Evolutionary conservation across 768 basidiomycete genomes (phyloP).

Genomic region (Collybia nuda): DNA sequence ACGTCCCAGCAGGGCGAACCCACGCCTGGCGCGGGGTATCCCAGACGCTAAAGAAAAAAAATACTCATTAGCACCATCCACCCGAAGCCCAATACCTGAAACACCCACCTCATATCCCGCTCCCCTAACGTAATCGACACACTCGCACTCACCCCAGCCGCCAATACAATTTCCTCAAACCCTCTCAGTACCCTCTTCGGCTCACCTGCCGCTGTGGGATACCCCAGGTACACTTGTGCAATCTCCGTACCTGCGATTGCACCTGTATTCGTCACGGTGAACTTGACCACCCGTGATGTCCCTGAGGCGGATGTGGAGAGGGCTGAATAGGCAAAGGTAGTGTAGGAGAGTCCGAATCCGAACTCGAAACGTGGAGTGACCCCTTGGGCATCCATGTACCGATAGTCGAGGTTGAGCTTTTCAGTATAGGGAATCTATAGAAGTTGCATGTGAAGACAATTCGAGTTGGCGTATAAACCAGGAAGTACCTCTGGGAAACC

Average conservation of each 20-base stretch:
- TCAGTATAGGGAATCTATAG: slow-evolving; percentile 66
- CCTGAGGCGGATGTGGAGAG: slow-evolving; percentile 35
- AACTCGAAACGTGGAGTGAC: slow-evolving; percentile 62
- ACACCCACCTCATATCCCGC: slow-evolving; percentile 48
- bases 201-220: slow-evolving; percentile 44
- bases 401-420: slow-evolving; percentile 64
- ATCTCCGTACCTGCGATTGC: slow-evolving; percentile 49
- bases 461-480: neutral
- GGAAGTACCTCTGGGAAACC: neutral
- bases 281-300: slow-evolving; percentile 34
- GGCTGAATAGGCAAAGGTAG: slow-evolving; percentile 63
- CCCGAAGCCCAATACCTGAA: neutral
- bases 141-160: slow-evolving; percentile 30
- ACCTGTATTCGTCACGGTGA: slow-evolving; percentile 50
- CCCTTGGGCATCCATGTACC: slow-evolving; percentile 55
- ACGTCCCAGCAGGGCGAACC: slow-evolving; percentile 49
- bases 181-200: slow-evolving; percentile 51
- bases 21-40: slow-evolving; percentile 51
- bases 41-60: slow-evolving; percentile 41
- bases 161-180: slow-evolving; percentile 46
- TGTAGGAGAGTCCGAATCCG: slow-evolving; percentile 75
- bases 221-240: slow-evolving; percentile 54
- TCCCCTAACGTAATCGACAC: slow-evolving; percentile 36
- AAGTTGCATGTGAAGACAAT: slow-evolving; percentile 23
- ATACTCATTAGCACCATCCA: too few species aligned